These are phyloP conservation scores for Thinopyrum elongatum DNA, from an alignment of 176 grass and related monocot genomes.

Conservation along the genomic window DNA sequence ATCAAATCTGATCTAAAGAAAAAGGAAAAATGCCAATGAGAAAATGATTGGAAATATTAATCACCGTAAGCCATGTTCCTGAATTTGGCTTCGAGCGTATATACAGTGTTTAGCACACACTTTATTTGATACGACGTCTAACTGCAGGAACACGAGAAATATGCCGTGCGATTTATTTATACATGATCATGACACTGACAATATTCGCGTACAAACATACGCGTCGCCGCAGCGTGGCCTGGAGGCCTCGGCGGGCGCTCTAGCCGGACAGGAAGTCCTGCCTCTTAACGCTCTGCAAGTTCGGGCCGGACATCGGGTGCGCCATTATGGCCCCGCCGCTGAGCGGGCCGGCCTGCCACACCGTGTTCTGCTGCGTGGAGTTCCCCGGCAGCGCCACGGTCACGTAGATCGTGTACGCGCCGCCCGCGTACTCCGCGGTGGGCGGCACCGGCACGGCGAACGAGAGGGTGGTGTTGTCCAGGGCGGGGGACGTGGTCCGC, in stretches of 20 bases:
- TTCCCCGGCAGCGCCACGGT: constrained; percentile 61
- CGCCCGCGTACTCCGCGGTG: constrained; percentile 47
- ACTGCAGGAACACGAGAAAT: background rate
- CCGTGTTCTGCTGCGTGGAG: constrained; percentile 51
- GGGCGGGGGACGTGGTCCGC: constrained; percentile 18
- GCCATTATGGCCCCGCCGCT: constrained; percentile 10
- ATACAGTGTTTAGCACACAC: too few relatives aligned
- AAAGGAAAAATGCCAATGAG: too few relatives aligned
- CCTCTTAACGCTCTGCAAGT: constrained; percentile 26
- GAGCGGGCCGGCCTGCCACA: constrained; percentile 69
- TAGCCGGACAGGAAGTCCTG: constrained; percentile 52
- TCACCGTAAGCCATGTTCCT: too few relatives aligned
- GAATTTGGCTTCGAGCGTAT: too few relatives aligned
- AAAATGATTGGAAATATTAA: too few relatives aligned
- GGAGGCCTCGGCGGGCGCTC: background rate
- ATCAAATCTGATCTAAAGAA: too few relatives aligned
- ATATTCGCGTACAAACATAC: background rate
- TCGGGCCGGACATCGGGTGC: constrained; percentile 26
- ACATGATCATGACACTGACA: background rate
- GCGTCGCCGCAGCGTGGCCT: constrained; percentile 6
- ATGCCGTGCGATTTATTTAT: background rate
- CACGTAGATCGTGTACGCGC: constrained; percentile 66
- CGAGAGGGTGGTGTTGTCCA: constrained; percentile 44
- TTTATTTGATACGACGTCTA: too few relatives aligned
- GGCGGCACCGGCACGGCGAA: constrained; percentile 47